Base-by-base conservation (phyloP, 2,329 filamentous ascomycete genomes). In the Penicillium polonicum region DNA sequence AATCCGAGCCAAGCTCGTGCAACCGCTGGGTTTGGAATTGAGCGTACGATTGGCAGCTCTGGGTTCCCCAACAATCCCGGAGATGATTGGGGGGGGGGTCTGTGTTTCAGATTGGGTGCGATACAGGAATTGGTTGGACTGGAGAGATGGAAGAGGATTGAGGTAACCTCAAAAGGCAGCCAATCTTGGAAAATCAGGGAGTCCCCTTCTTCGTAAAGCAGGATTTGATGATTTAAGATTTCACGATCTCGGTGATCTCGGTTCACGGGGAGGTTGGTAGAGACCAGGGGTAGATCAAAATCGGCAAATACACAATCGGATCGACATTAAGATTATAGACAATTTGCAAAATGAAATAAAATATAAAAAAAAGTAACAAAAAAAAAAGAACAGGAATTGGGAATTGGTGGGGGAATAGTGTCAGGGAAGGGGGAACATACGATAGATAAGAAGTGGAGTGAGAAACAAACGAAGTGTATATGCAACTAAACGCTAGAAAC, bases 91-190 rank as follows among this genome's bases (percentile, higher is more conserved):
- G 61, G 62, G 61, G 61, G 17, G 29, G 48, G 53, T 27, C 49
- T 17, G 54, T 60, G 65, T 67, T 67, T 67, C 65, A 65, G 59
- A 66, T 67, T 66, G 65, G 59, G 55, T 52, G 62, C 59, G 48
- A 52, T 46, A 39, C 45, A 31, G 49, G 49, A 48, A 53, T 59
- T 50, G 60, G 65, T 65, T 65, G 65, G 65, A 60, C 60, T 53
- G 60, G 61, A 58, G 36, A 39, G 45, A 62, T 58, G 56, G 56
- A 46, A 15, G 36, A 31, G 35, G 33, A 45, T 53, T 52, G 36
- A 27, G 43, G 57, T 62, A 57, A 65, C 55, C 58, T 61, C 56
- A 52, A 64, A 57, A 17, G 33, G 12, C 6, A 27, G 25, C 29
- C 39, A 41, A 43, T 23, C 39, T 46, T 21, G 21, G 12, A 27